A percentile compares a stretch with the other conserved stretches of the same genome.
These are phyloP conservation scores for Xylariaceae sp. DNA, from an alignment of 2,329 filamentous ascomycete genomes.

Conservation along the genomic window DNA sequence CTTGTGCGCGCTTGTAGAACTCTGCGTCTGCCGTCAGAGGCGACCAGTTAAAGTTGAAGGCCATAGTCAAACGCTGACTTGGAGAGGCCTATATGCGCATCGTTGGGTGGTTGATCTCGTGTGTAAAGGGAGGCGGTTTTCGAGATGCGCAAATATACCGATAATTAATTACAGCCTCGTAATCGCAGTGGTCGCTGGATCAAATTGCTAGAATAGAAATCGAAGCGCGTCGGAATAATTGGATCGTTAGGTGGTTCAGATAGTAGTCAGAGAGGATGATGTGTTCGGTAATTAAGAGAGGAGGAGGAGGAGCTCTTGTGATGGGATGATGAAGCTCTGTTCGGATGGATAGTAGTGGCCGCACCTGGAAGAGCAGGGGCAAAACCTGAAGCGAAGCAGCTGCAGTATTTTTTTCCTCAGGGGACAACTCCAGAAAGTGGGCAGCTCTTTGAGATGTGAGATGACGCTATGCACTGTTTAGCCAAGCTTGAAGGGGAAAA, in stretches of 20 bases:
- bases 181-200: no score
- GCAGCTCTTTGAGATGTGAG: no score
- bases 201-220: no score
- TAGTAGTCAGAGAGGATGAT: no score
- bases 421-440: no score
- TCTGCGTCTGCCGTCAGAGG: constrained; percentile 91
- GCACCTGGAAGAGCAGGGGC: not conserved
- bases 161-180: no score
- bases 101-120: constrained; percentile 7
- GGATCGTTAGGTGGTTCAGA: no score
- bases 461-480: constrained; percentile 19
- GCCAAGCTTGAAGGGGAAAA: constrained; percentile 1
- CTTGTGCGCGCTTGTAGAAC: constrained; percentile 85
- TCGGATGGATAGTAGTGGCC: constrained; percentile 3
- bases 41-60: constrained; percentile 99
- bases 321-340: not conserved
- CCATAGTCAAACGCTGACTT: constrained; percentile 62
- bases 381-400: no score
- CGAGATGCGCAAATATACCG: no score
- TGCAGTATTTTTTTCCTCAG: constrained; percentile 11
- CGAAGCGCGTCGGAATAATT: no score
- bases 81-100: constrained; percentile 31
- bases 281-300: no score
- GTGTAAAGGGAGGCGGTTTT: constrained; percentile 4
- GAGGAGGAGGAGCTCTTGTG: no score